A percentile compares a stretch with the other conserved stretches of the same genome.
Conservation (phyloP, 495 filamentous ascomycete genomes). For the Hyaloscypha variabilis region DNA sequence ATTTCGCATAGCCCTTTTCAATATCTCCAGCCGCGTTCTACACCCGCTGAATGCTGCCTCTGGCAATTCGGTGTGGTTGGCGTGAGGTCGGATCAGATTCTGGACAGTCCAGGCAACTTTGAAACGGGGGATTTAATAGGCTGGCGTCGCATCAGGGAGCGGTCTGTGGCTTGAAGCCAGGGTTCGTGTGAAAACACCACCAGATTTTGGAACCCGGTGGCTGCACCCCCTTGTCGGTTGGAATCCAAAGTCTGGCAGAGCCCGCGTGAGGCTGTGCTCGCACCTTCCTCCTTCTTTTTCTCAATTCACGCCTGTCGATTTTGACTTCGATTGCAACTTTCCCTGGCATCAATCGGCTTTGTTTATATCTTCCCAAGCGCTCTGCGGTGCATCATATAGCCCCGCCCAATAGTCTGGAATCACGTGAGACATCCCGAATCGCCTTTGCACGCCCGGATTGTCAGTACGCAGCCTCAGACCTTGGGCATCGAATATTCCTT, state of each 20-base stretch:
- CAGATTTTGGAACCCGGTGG: slow-evolving; percentile 5
- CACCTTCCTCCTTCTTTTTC: slow-evolving; percentile 2
- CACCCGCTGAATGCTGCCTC: slow-evolving; percentile 4
- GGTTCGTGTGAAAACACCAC: slow-evolving; percentile 1
- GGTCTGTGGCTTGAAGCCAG: background rate
- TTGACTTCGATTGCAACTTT: slow-evolving; percentile 9
- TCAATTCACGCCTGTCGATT: slow-evolving; percentile 10
- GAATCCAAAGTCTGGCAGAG: slow-evolving; percentile 14
- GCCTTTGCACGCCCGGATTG: slow-evolving; percentile 1
- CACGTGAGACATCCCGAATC: slow-evolving; percentile 8
- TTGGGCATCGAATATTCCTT: background rate
- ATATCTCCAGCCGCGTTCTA: slow-evolving; percentile 1
- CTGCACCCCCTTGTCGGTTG: slow-evolving; percentile 6
- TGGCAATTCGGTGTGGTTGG: slow-evolving; percentile 4
- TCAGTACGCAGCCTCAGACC: slow-evolving; percentile 10
- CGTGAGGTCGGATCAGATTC: slow-evolving; percentile 11
- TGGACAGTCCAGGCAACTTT: background rate
- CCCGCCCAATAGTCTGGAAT: background rate
- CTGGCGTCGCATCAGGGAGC: background rate
- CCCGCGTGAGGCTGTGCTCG: slow-evolving; percentile 2
- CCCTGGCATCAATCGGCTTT: slow-evolving; percentile 2
- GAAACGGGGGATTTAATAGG: slow-evolving; percentile 6
- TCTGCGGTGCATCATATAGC: background rate
- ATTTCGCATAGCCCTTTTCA: background rate
- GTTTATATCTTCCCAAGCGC: slow-evolving; percentile 4